phyloP scores from a whole-genome alignment of 1,284 basidiomycete genomes.

The Erythrobasidium hasegawianum region DNA sequence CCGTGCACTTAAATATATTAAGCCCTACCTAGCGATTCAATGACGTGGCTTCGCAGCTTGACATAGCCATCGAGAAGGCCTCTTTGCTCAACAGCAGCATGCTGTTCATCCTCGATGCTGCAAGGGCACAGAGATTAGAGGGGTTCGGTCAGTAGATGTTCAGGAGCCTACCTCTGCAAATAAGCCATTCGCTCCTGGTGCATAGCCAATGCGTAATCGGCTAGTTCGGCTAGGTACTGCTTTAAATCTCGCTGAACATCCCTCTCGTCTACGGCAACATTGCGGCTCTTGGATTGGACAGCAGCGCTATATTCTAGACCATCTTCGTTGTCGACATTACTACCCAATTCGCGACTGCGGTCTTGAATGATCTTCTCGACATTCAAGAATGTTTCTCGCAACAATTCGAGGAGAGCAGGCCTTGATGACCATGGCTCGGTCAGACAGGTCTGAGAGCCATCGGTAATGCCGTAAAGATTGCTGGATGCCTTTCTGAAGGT shows the following conservation, averaged over 20 bases:
- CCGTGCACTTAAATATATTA: too few species aligned
- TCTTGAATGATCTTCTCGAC: constrained; percentile 57
- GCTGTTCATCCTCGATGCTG: constrained; percentile 31
- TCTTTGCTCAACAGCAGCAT: constrained; percentile 53
- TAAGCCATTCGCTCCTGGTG: constrained; percentile 50
- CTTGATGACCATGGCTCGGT: constrained; percentile 77
- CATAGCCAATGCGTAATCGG: constrained; percentile 48
- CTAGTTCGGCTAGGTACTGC: constrained; percentile 49
- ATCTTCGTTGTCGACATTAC: constrained; percentile 49
- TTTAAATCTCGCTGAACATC: constrained; percentile 48
- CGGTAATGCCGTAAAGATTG: constrained; percentile 69
- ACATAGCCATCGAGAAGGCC: constrained; percentile 64
- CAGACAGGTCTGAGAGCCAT: constrained; percentile 48
- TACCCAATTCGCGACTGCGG: constrained; percentile 53
- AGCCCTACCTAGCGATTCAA: constrained; percentile 68
- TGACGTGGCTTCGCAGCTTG: constrained; percentile 64
- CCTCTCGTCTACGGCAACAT: constrained; percentile 44
- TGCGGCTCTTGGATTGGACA: neutral
- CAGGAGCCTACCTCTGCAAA: constrained; percentile 43
- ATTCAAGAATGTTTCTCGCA: constrained; percentile 67
- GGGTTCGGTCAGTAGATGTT: neutral
- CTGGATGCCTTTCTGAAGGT: constrained; percentile 68
- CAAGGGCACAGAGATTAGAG: neutral
- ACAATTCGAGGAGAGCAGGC: constrained; percentile 62
- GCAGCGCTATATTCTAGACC: neutral